phyloP scores from a whole-genome alignment of 176 grass and related monocot genomes.

The Pontederia paniculata region DNA sequence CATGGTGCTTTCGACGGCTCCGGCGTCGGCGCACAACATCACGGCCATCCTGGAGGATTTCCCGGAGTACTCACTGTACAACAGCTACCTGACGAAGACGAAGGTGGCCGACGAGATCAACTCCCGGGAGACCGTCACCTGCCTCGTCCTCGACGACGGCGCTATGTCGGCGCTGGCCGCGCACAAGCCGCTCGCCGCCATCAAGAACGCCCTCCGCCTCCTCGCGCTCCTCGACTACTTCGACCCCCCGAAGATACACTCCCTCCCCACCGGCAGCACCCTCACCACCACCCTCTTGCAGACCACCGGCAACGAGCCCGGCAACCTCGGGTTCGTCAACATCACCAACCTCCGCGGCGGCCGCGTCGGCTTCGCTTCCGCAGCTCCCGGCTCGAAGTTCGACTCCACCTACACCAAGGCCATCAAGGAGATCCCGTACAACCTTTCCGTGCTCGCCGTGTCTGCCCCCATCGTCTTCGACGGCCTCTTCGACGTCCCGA shows the following conservation, averaged over 20 bases:
- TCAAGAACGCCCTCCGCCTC: constrained; percentile 89
- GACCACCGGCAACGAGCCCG: constrained; percentile 71
- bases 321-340: constrained; percentile 92
- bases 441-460: constrained; percentile 85
- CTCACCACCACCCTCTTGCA: constrained; percentile 89
- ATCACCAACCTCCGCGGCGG: constrained; percentile 91
- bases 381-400: constrained; percentile 55
- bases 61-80: constrained; percentile 79
- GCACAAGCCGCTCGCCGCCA: constrained; percentile 58
- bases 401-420: constrained; percentile 71
- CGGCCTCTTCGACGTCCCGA: constrained; percentile 51
- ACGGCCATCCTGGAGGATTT: constrained; percentile 59
- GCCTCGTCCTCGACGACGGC: constrained; percentile 74
- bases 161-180: constrained; percentile 71
- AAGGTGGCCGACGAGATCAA: constrained; percentile 98
- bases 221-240: constrained; percentile 93
- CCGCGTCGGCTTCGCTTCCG: constrained; percentile 69
- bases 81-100: constrained; percentile 79
- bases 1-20: constrained; percentile 2
- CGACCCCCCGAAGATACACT: constrained; percentile 85
- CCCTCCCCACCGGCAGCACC: constrained; percentile 48
- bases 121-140: constrained; percentile 62
- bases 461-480: constrained; percentile 79
- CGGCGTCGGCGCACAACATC: constrained; percentile 53
- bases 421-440: constrained; percentile 61